Evolutionary conservation across 495 filamentous ascomycete species (phyloP), one percentile per base, ranked within the genome.

Genomic region (Trichoderma gamsii): DNA sequence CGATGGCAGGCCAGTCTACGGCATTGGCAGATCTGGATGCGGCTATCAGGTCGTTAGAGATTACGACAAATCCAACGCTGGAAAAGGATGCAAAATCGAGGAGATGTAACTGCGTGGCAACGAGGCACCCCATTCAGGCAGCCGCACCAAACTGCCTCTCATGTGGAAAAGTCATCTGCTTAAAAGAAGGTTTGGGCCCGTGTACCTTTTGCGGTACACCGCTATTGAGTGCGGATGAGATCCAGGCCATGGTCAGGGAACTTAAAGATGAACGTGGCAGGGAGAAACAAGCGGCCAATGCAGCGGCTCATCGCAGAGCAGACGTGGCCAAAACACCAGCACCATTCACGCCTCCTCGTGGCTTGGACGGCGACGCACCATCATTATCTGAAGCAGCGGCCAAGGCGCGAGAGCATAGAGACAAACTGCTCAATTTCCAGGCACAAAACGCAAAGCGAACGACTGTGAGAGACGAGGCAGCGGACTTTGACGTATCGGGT

Each of bases 161-260:
- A 70, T 99, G 95, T 75, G 95, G 95, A 66, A 97, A 98, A 77
- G 92, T 99, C n/a, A 89, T 98, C 66, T 99, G 95, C 76, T 86
- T 96, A 15, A 91, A 96, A 72, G 92, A 99, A 74, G 95, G 95
- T 1, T 82, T 97, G 4, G 95, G 94, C 1, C 95, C 95, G 1
- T 99, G 95, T 75, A 97, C 95, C 8, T 97, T 96, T 73, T 99
- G 95, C 80, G 83, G 83, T 3, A 80, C 83, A 3, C 88, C 92
- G 0, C 81, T 99, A 9, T 79, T 99, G 3, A 87, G 83, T 44
- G 74, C 84, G 1, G 77, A 82, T 2, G 92, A 97, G 66, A 83
- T 96, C 13, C 89, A 93, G 66, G 82, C 81, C 65, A 97, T 99
- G 88, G 91, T 97, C 61, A 84, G 84, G n/a, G 87, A 90, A 66